phyloP scores from a whole-genome alignment of 2,329 filamentous ascomycete species.

The Fusarium torreyae region DNA sequence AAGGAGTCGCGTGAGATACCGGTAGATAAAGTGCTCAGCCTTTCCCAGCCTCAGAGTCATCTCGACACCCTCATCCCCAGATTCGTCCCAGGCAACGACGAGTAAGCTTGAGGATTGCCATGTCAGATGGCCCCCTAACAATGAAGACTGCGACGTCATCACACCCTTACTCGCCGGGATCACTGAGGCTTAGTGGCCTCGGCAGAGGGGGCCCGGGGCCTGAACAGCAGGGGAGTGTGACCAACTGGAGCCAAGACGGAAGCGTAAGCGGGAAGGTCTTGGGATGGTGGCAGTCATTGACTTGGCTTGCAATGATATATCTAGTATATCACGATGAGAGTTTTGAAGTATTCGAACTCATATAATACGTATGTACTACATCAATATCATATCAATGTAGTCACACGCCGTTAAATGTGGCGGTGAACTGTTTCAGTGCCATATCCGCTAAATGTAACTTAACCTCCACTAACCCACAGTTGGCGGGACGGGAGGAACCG shows the following conservation, averaged over 20 bases:
- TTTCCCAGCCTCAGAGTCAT: constrained; percentile 10
- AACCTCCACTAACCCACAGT: background rate
- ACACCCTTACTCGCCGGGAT: constrained; percentile 32
- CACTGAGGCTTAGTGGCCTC: constrained; percentile 32
- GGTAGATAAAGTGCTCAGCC: constrained; percentile 20
- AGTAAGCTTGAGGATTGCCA: constrained; percentile 25
- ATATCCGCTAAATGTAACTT: background rate
- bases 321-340: too few species aligned
- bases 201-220: background rate
- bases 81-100: constrained; percentile 28
- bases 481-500: too few species aligned
- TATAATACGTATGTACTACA: too few species aligned
- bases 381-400: too few species aligned
- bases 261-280: constrained; percentile 3
- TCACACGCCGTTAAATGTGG: too few species aligned
- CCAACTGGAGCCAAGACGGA: constrained; percentile 17
- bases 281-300: background rate
- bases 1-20: background rate
- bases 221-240: background rate
- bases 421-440: background rate
- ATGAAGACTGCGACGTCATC: constrained; percentile 40
- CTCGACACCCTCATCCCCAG: constrained; percentile 14
- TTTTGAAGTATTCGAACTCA: too few species aligned
- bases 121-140: constrained; percentile 36
- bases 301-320: too few species aligned